Evolutionary conservation across 2,329 filamentous ascomycete genomes (phyloP).

Genomic region (Davidsoniella neocaledoniae): DNA sequence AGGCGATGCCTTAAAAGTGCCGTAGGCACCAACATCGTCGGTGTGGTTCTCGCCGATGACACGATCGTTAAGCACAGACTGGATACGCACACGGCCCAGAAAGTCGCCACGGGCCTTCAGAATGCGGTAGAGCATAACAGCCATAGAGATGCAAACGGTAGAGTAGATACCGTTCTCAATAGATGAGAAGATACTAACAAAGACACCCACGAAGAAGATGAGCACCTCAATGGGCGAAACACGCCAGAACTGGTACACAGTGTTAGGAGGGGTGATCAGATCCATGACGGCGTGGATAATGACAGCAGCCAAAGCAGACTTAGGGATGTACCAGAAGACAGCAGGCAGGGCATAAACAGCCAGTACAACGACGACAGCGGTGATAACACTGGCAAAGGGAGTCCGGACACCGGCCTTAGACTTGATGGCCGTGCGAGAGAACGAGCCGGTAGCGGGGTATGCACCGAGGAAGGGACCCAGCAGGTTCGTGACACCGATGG

Average conservation of each 20-base stretch:
- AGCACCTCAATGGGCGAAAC: constrained; percentile 79
- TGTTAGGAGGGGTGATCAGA: constrained; percentile 78
- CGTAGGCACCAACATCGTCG: constrained; percentile 34
- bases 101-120: constrained; percentile 65
- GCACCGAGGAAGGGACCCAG: constrained; percentile 72
- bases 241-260: constrained; percentile 87
- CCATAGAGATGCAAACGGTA: constrained; percentile 54
- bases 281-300: constrained; percentile 95
- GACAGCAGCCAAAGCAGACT: constrained; percentile 62
- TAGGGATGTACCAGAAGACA: constrained; percentile 89
- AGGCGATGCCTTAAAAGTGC: constrained; percentile 30
- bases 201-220: constrained; percentile 84
- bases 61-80: constrained; percentile 67
- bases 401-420: constrained; percentile 91
- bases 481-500: constrained; percentile 80
- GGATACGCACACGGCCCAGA: constrained; percentile 63
- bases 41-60: constrained; percentile 44
- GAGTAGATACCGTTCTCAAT: constrained; percentile 87
- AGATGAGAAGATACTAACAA: constrained; percentile 71
- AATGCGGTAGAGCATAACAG: constrained; percentile 58
- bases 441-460: constrained; percentile 87
- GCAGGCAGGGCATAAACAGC: constrained; percentile 78
- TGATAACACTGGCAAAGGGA: constrained; percentile 78
- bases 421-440: constrained; percentile 91
- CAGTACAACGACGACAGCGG: constrained; percentile 66